Evolutionary conservation across 1,284 basidiomycete genomes (phyloP), one percentile per base, ranked within the genome.

Genomic region (Puccinia horiana): DNA sequence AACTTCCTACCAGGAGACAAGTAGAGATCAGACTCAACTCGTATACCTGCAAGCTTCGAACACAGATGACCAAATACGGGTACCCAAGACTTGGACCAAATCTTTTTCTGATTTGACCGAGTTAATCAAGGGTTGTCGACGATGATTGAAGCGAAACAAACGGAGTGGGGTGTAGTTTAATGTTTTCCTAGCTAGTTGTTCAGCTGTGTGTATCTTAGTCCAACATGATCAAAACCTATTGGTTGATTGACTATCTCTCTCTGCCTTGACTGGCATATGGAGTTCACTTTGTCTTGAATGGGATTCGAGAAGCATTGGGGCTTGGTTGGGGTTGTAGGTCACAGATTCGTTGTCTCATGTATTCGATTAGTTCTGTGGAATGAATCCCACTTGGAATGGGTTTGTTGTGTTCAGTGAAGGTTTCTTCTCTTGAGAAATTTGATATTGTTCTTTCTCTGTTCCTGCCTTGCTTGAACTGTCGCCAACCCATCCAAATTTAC

Each of bases 301-400:
- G 69, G 11, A 37, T 4, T 26, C 35, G 16, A 20, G 47, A 72
- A 20, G 42, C 8, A 29, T 72, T 42, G 8, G 12, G 14, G 47
- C 9, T 47, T 42, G 5, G 1, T 37, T 32, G 63, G 35, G 16
- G 26, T 72, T 72, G 37, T 52, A 72, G 47, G 8, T 42, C 69
- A 47, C 69, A 72, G n/a, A 72, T 72, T 4, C 47, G 14, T 32
- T 26, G 40, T 32, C 69, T 72, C 69, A 72, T 72, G n/a, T 29
- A 47, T 37, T 72, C 69, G 2, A 72, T 37, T n/a, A 72, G 47
- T 35, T 72, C 69, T 8, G 16, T 44, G 14, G 42, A 47, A n/a
- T 72, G 42, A 47, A 49, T 42, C 26, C 23, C 69, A 12, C n/a
- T 49, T 44, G 69, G 69, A 20, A 72, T 72, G 18, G 69, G 69